Conservation (phyloP, 139 green algal species). For the Mesotaenium endlicherianum region DNA sequence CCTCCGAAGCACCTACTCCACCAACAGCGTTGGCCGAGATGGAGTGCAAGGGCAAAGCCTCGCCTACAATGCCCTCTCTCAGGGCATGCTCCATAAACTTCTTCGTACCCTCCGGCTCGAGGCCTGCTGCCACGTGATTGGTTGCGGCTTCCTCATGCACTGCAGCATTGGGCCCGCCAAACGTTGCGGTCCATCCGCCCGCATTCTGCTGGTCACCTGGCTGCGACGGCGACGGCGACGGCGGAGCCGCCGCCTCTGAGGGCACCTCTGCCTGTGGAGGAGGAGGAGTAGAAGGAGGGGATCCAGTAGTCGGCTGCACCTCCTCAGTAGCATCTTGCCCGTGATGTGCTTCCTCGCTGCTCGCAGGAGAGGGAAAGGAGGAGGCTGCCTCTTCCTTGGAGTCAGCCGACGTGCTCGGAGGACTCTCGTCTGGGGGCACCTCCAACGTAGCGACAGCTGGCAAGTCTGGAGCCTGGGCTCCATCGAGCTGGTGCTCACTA, state of each 20-base stretch:
- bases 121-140: neutral
- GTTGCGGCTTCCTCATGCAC: neutral
- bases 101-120: neutral
- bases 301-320: too few relatives aligned
- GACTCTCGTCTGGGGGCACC: too few relatives aligned
- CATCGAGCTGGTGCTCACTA: too few relatives aligned
- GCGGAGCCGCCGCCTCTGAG: neutral
- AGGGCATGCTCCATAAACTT: constrained; percentile 15
- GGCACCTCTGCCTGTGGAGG: neutral
- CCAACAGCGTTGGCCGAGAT: neutral
- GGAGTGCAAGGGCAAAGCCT: neutral
- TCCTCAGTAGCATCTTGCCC: too few relatives aligned
- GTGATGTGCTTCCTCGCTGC: too few relatives aligned
- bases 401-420: too few relatives aligned
- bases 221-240: neutral
- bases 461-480: too few relatives aligned
- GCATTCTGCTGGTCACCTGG: neutral
- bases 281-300: too few relatives aligned
- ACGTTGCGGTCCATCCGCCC: neutral
- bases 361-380: too few relatives aligned
- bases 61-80: constrained; percentile 10
- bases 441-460: too few relatives aligned
- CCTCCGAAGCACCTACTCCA: too few relatives aligned
- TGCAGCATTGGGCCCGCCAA: neutral
- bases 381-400: too few relatives aligned